Percentiles rank a stretch among this genome's conserved stretches.
phyloP scores from a whole-genome alignment of 345 rosid species.

The Eucalyptus polyanthemos region DNA sequence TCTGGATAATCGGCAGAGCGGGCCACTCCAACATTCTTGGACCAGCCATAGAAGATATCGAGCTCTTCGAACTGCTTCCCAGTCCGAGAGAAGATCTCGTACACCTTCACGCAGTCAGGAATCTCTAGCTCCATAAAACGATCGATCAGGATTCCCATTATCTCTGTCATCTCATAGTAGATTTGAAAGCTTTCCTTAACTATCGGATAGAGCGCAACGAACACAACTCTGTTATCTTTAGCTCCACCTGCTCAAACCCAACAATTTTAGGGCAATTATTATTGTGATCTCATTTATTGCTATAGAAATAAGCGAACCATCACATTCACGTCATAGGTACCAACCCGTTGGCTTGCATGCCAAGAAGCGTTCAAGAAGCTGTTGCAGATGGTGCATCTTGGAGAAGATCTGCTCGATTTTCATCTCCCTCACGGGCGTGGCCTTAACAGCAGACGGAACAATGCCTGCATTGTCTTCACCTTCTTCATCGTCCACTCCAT shows the following conservation, averaged over 20 bases:
- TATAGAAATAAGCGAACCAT: background rate
- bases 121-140: slow-evolving; percentile 85
- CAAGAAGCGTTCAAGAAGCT: slow-evolving; percentile 70
- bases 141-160: slow-evolving; percentile 69
- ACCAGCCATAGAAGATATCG: slow-evolving; percentile 60
- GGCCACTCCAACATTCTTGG: slow-evolving; percentile 66
- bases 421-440: slow-evolving; percentile 71
- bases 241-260: slow-evolving; percentile 26
- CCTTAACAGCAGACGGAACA: background rate
- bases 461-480: background rate
- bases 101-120: slow-evolving; percentile 66
- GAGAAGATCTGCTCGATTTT: slow-evolving; percentile 65
- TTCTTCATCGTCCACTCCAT: slow-evolving; percentile 4
- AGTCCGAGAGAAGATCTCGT: slow-evolving; percentile 60
- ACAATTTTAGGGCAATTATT: background rate
- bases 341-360: slow-evolving; percentile 79
- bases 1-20: slow-evolving; percentile 93
- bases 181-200: slow-evolving; percentile 83
- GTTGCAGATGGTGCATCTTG: slow-evolving; percentile 80
- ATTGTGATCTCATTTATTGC: background rate
- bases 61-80: slow-evolving; percentile 86
- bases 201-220: slow-evolving; percentile 58
- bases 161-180: slow-evolving; percentile 76
- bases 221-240: slow-evolving; percentile 50
- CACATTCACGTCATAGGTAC: background rate